Conservation (phyloP, 331 rosid species). For the Quercus lobata region DNA sequence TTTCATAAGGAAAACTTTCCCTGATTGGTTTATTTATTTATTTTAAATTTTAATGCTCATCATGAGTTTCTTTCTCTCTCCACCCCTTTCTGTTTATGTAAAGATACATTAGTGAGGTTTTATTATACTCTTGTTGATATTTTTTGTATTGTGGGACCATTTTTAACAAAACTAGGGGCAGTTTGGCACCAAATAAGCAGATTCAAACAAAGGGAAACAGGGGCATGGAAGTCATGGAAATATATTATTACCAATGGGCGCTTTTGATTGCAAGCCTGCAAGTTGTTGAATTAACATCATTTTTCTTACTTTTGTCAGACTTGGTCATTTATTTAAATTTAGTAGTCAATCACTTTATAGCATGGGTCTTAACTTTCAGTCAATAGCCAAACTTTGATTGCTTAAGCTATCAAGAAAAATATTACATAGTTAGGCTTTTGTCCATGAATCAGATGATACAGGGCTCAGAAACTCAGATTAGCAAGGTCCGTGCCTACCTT, state of each 20-base stretch:
- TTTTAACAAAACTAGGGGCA: conserved; percentile 52
- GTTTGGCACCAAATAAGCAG: neutral
- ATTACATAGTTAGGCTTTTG: too few species aligned
- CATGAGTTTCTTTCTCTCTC: neutral
- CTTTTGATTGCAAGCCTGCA: conserved; percentile 15
- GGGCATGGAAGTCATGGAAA: neutral
- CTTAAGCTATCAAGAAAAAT: neutral
- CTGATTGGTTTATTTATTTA: neutral
- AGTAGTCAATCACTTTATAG: neutral
- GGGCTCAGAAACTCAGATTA: too few species aligned
- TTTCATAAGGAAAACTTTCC: conserved; percentile 23
- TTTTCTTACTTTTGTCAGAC: neutral
- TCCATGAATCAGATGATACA: too few species aligned
- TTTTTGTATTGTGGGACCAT: neutral
- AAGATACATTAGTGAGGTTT: too few species aligned
- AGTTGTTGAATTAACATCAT: neutral
- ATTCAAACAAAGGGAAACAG: neutral
- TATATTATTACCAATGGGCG: conserved; percentile 30
- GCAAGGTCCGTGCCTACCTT: too few species aligned
- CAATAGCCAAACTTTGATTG: neutral
- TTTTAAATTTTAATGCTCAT: neutral
- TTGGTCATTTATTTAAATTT: too few species aligned
- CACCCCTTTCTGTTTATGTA: neutral
- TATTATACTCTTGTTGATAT: neutral
- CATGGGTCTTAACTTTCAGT: neutral